A percentile compares a stretch with the other conserved stretches of the same genome.
Conservation (phyloP, 305 asterid genomes). For the Fraxinus floribunda region DNA sequence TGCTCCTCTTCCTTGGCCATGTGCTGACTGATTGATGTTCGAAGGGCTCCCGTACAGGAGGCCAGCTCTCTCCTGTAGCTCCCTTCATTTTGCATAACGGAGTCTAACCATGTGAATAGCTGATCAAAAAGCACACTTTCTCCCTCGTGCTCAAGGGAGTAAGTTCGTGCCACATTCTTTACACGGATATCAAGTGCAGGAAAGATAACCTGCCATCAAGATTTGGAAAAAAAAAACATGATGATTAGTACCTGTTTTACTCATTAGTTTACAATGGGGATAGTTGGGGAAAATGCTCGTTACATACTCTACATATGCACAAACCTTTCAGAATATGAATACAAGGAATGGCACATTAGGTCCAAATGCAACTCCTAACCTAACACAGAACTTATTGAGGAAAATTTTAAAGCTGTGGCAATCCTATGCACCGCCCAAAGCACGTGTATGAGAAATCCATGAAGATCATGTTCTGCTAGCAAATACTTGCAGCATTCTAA, state of each 20-base stretch:
- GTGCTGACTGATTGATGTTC: constrained; percentile 97
- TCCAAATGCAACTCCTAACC: constrained; percentile 18
- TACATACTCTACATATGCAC: background rate
- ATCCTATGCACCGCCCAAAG: background rate
- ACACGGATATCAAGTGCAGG: constrained; percentile 99
- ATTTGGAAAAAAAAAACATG: background rate
- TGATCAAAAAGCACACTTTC: constrained; percentile 95
- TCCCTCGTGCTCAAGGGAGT: constrained; percentile 98
- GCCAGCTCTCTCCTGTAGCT: constrained; percentile 87
- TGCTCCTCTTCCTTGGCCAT: constrained; percentile 99
- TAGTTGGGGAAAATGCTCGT: constrained; percentile 4
- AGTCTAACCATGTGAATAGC: constrained; percentile 70
- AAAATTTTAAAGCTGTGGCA: constrained; percentile 7
- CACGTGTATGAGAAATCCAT: background rate
- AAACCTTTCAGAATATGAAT: background rate
- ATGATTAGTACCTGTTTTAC: background rate
- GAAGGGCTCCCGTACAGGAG: constrained; percentile 93
- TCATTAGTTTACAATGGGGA: background rate
- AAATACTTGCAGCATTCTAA: background rate
- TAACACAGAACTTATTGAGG: background rate
- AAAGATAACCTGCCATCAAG: constrained; percentile 75
- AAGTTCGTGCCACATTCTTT: constrained; percentile 97
- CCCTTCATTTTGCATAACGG: constrained; percentile 61
- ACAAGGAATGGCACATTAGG: constrained; percentile 3
- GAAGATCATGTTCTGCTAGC: background rate